A percentile compares a stretch with the other conserved stretches of the same genome.
These are phyloP conservation scores for Aspergillus novofumigatus DNA, from an alignment of 2,329 filamentous ascomycete species.

Conservation along the genomic window DNA sequence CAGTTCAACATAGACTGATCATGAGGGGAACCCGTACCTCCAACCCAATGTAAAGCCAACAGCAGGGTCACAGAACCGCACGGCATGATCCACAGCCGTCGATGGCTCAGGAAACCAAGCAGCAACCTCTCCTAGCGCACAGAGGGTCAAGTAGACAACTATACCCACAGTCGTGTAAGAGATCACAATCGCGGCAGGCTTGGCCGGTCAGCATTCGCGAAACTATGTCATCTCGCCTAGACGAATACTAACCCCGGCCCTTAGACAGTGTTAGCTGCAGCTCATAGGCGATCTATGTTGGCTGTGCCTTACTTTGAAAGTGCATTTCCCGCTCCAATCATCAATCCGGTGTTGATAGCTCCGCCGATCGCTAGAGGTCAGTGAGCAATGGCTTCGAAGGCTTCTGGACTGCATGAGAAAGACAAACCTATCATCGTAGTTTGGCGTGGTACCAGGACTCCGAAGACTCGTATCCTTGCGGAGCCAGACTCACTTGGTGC, in stretches of 20 bases:
- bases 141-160: slow-evolving; percentile 73
- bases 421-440: slow-evolving; percentile 13
- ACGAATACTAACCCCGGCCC: slow-evolving; percentile 24
- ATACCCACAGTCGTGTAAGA: slow-evolving; percentile 35
- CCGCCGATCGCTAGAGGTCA: slow-evolving; percentile 23
- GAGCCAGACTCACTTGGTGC: background rate
- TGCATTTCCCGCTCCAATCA: slow-evolving; percentile 26
- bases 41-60: slow-evolving; percentile 74
- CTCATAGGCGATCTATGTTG: background rate
- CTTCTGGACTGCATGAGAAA: background rate
- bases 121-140: slow-evolving; percentile 74
- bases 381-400: slow-evolving; percentile 3
- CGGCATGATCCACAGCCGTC: slow-evolving; percentile 75
- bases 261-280: slow-evolving; percentile 8
- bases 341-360: slow-evolving; percentile 29
- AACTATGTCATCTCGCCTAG: background rate
- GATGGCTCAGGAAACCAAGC: slow-evolving; percentile 71
- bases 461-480: background rate
- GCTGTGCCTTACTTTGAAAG: slow-evolving; percentile 22
- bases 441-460: slow-evolving; percentile 2
- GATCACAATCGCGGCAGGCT: slow-evolving; percentile 35
- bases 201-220: background rate
- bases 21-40: slow-evolving; percentile 44
- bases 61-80: slow-evolving; percentile 72
- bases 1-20: background rate